These are phyloP conservation scores for Metarhizium sp. DNA, from an alignment of 2,329 filamentous ascomycete species.

Conservation along the genomic window DNA sequence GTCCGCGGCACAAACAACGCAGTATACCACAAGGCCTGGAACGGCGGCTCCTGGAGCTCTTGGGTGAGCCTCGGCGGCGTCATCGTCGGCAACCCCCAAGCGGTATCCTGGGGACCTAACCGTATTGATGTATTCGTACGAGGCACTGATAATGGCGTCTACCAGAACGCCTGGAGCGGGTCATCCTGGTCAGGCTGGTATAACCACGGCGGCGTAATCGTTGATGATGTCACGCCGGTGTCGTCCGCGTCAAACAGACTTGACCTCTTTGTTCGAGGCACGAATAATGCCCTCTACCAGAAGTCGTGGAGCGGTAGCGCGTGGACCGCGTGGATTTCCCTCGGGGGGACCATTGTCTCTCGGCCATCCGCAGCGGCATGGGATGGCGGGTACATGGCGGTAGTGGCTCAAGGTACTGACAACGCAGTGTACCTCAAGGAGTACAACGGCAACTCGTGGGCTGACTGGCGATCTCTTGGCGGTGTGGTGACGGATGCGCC, in stretches of 20 bases:
- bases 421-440: conserved; percentile 2
- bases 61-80: conserved; percentile 17
- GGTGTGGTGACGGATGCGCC: conserved; percentile 4
- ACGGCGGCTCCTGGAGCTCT: conserved; percentile 15
- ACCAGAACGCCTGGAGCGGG: conserved; percentile 7
- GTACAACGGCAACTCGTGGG: conserved; percentile 2
- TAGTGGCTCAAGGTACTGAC: conserved; percentile 3
- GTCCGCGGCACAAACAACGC: conserved; percentile 18
- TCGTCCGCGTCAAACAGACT: conserved; percentile 15
- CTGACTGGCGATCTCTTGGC: conserved; percentile 4
- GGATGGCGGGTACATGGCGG: neutral
- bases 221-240: conserved; percentile 15
- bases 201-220: conserved; percentile 8
- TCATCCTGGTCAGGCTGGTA: conserved; percentile 1
- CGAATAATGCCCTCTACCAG: conserved; percentile 9
- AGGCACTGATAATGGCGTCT: conserved; percentile 3
- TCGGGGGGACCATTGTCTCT: conserved; percentile 9
- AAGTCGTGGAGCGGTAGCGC: conserved; percentile 4
- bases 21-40: conserved; percentile 17
- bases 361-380: conserved; percentile 3
- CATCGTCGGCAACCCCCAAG: conserved; percentile 14
- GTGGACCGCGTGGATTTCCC: conserved; percentile 10
- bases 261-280: conserved; percentile 18
- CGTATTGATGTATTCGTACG: conserved; percentile 15
- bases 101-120: conserved; percentile 13